Conservation (phyloP, 139 green algal genomes). For the Eudorina sp. region DNA sequence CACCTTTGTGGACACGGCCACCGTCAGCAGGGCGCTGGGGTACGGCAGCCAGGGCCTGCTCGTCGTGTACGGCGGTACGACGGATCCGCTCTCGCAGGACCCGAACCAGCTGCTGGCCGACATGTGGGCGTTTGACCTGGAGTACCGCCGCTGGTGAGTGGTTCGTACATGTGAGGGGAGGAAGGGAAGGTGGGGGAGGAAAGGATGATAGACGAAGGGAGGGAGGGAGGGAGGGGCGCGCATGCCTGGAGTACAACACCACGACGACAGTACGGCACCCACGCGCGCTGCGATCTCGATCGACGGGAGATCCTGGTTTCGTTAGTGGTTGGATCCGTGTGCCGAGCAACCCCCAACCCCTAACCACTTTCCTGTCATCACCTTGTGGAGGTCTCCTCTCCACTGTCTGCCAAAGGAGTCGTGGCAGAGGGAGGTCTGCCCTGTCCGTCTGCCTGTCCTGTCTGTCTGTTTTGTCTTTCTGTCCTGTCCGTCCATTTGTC, state of each 20-base stretch:
- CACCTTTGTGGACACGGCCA: conserved; percentile 1
- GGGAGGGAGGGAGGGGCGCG: no score
- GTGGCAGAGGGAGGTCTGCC: not conserved
- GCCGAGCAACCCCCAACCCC: no score
- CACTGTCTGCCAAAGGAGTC: no score
- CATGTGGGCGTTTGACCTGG: conserved; percentile 30
- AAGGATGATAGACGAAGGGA: no score
- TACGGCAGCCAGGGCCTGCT: conserved; percentile 10
- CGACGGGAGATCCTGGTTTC: no score
- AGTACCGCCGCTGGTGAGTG: not conserved
- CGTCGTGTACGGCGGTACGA: not conserved
- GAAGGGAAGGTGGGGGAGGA: no score
- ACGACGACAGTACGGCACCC: no score
- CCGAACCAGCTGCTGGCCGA: conserved; percentile 2
- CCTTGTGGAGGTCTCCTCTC: no score
- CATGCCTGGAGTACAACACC: no score
- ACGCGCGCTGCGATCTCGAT: no score
- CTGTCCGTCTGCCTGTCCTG: not conserved
- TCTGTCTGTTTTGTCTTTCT: not conserved
- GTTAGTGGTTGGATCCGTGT: no score
- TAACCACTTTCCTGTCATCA: no score
- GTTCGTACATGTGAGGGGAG: not conserved
- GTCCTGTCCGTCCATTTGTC: not conserved
- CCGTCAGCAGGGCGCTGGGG: not conserved
- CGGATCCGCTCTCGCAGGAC: not conserved